phyloP scores from a whole-genome alignment of 2,329 filamentous ascomycete genomes.

The Chaetomium olivaceum region DNA sequence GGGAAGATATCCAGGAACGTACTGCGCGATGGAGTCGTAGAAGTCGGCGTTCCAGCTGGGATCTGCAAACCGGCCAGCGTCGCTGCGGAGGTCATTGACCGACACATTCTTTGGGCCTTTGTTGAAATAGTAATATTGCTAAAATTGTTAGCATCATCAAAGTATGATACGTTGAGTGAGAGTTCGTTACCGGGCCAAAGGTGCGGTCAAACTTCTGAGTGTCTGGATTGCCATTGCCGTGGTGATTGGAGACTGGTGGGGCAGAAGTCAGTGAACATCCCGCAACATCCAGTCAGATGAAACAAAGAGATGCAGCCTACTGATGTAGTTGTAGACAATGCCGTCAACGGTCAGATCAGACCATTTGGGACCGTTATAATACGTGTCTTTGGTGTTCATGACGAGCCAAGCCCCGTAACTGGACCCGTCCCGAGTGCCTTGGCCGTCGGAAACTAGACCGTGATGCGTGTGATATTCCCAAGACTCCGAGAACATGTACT shows the following conservation, averaged over 20 bases:
- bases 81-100: constrained; percentile 1
- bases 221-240: constrained; percentile 10
- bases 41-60: constrained; percentile 8
- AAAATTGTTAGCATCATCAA: background rate
- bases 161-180: no score
- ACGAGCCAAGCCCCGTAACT: constrained; percentile 8
- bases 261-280: background rate
- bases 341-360: constrained; percentile 12
- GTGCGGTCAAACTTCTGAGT: constrained; percentile 2
- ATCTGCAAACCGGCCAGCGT: constrained; percentile 4
- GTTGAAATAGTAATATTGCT: constrained; percentile 15
- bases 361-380: constrained; percentile 10
- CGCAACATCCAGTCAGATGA: background rate
- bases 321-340: constrained; percentile 13
- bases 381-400: constrained; percentile 14
- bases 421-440: constrained; percentile 1
- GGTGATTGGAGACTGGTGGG: background rate
- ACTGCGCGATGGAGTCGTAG: constrained; percentile 8
- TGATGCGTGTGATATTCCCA: constrained; percentile 13
- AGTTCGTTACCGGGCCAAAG: constrained; percentile 11
- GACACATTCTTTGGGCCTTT: background rate
- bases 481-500: constrained; percentile 11
- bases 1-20: constrained; percentile 10
- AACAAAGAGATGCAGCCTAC: background rate
- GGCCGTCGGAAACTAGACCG: constrained; percentile 1